Conservation (phyloP, 2,329 filamentous ascomycete species). For the Xylaria sp. region DNA sequence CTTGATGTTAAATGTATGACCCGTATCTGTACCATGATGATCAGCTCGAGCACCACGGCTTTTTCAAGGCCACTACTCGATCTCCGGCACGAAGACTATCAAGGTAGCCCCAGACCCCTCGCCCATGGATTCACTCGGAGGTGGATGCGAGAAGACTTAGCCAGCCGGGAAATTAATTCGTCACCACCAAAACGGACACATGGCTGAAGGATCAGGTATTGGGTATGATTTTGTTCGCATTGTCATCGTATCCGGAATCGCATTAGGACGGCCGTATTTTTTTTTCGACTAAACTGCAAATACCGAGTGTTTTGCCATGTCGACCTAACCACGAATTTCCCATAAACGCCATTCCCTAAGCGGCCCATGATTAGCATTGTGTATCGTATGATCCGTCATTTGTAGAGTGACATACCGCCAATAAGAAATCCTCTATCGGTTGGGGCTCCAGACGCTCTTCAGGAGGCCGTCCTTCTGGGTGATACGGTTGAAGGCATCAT, state of each 20-base stretch:
- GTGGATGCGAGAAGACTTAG: constrained; percentile 64
- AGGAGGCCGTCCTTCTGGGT: constrained; percentile 95
- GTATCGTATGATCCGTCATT: background rate
- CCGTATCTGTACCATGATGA: constrained; percentile 74
- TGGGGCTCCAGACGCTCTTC: constrained; percentile 94
- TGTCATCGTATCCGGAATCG: constrained; percentile 38
- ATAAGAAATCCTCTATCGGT: constrained; percentile 60
- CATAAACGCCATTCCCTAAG: constrained; percentile 45
- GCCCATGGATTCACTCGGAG: constrained; percentile 54
- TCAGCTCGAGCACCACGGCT: constrained; percentile 66
- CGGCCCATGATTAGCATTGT: constrained; percentile 23
- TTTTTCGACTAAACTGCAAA: constrained; percentile 48
- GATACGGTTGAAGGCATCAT: constrained; percentile 95
- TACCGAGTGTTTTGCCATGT: constrained; percentile 47
- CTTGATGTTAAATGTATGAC: constrained; percentile 59
- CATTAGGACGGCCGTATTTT: constrained; percentile 38
- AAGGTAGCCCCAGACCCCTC: constrained; percentile 65
- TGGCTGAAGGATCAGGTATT: constrained; percentile 29
- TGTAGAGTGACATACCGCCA: constrained; percentile 36
- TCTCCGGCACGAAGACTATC: constrained; percentile 70
- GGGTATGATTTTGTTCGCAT: constrained; percentile 44
- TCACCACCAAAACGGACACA: constrained; percentile 26
- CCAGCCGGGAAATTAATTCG: constrained; percentile 56
- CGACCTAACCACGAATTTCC: constrained; percentile 45
- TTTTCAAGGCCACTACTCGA: constrained; percentile 66